A percentile compares a stretch with the other conserved stretches of the same genome.
phyloP scores from a whole-genome alignment of 805 yeast genomes.

The Saccharomycopsis fermentans region DNA sequence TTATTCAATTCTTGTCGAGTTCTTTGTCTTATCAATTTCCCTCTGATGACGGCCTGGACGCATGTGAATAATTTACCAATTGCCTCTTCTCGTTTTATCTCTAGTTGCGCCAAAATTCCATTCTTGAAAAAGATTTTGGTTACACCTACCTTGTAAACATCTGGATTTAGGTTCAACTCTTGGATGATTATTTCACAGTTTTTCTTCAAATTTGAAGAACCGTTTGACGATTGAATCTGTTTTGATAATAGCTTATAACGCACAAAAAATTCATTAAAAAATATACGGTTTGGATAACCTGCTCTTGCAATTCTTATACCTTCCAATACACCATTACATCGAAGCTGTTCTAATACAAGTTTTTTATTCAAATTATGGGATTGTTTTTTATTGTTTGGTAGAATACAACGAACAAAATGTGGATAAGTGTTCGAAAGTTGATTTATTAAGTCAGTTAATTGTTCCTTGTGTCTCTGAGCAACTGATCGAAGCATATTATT shows the following conservation, averaged over 20 bases:
- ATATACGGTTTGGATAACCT: slow-evolving; percentile 90
- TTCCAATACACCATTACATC: slow-evolving; percentile 96
- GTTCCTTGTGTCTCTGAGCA: slow-evolving; percentile 83
- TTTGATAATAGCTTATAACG: slow-evolving; percentile 65
- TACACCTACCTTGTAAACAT: slow-evolving; percentile 79
- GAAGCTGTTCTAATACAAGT: slow-evolving; percentile 75
- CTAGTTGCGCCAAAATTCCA: slow-evolving; percentile 89
- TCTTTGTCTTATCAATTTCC: slow-evolving; percentile 43
- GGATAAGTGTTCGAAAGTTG: slow-evolving; percentile 80
- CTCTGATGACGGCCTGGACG: slow-evolving; percentile 60
- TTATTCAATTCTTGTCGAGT: slow-evolving; percentile 42
- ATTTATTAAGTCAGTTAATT: slow-evolving; percentile 57
- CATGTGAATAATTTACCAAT: slow-evolving; percentile 44
- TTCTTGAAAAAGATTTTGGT: slow-evolving; percentile 93
- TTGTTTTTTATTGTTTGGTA: slow-evolving; percentile 73
- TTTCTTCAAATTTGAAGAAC: slow-evolving; percentile 40
- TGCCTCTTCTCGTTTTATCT: slow-evolving; percentile 60
- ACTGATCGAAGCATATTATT: slow-evolving; percentile 54
- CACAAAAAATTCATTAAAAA: slow-evolving; percentile 66
- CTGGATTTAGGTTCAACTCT: slow-evolving; percentile 59
- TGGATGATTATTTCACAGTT: slow-evolving; percentile 60
- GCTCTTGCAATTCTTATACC: slow-evolving; percentile 96
- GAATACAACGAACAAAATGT: slow-evolving; percentile 91
- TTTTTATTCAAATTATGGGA: slow-evolving; percentile 63
- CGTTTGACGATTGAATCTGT: slow-evolving; percentile 30